Evolutionary conservation across 345 rosid species (phyloP), one percentile per base, ranked within the genome.

Genomic region (sweet orange (Citrus sinensis)): DNA sequence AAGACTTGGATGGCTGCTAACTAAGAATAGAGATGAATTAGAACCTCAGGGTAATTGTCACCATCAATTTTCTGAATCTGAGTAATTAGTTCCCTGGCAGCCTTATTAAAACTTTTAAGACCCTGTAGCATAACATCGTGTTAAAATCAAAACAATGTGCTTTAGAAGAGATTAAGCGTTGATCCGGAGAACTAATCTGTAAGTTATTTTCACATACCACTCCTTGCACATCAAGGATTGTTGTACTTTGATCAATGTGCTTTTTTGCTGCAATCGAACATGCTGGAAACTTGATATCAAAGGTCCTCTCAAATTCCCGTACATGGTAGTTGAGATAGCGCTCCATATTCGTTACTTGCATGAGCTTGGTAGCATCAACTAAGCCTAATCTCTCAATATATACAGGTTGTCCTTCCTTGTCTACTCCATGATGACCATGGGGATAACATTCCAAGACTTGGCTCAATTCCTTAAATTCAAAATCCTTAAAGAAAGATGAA

Each of bases 211-310:
- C 25, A 80, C 97, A 42, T 90, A 95, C 99, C 97, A 96, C 99
- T 90, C 99, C 97, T 79, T 94, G 97, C 77, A 96, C 99, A 86
- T 96, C 99, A 82, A 94, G 84, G 85, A 96, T 92, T 67, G 98
- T 96, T 63, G 99, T 94, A 78, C 98, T 96, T 81, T 94, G 98
- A 83, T 96, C 98, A 74, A 94, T 89, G 62, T 96, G 97, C 84
- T 70, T 91, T 81, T 89, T 89, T 55, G 97, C 95, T n/a, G 98
- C 92, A 67, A 96, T 80, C 37, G 99, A 87, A 76, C 98, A 94
- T 35, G 99, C 93, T 1, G 99, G 93, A 83, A 96, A 90, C 89
- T 96, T 94, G 32, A 78, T 83, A 7, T 78, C 83, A 80, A 96
- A 92, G 65, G 95, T 86, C 86, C 91, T 89, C 87, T 96, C 99